Base-by-base conservation (phyloP, 2,329 filamentous ascomycete species). In the Phyllosticta citribraziliensis region DNA sequence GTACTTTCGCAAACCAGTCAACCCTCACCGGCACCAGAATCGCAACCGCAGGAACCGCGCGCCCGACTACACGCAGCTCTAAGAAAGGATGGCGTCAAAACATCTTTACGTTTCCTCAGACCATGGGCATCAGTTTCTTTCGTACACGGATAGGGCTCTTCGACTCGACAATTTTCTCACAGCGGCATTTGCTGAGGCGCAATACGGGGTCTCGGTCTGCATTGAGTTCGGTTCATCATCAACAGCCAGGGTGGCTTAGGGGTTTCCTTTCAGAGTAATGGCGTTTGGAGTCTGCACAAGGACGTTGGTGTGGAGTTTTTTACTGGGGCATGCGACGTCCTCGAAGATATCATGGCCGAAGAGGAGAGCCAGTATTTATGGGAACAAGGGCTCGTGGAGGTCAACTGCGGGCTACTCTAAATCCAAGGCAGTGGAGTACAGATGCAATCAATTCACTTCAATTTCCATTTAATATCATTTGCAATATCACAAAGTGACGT, bases 1-100 rank as follows among this genome's bases (percentile, higher is more conserved):
- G 6, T 99, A 99, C 76, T 95, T 97, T 73, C 84, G 94, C 62
- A 93, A 96, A 73, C 94, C 94, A 0, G 89, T 97, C 64, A 99
- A 99, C 71, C 93, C 92, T 2, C 89, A 96, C 71, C 85, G 94
- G 57, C 89, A 94, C 71, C 88, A 92, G 73, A 90, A 91, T 70
- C 84, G 88, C 68, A 87, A 91, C 68, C 84, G 88, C 65, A 82
- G 90, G 67, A 85, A 89, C 60, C 83, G 94, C 60, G 92, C 92
- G 11, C 94, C 90, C 72, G 94, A 99, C 76, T 97, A 94, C 73
- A 84, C 89, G 65, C 90, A 96, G 77, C 80, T 96, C 56, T 92
- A n/a, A 14, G 17, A n/a, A 47, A 47, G 14, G 66, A 69, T 53
- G 40, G 40, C 40, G n/a, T 47, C 40, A 47, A 47, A 47, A 47